A percentile compares a stretch with the other conserved stretches of the same genome.
These are phyloP conservation scores for Hibiscus trionum DNA, from an alignment of 345 rosid species.

Conservation along the genomic window DNA sequence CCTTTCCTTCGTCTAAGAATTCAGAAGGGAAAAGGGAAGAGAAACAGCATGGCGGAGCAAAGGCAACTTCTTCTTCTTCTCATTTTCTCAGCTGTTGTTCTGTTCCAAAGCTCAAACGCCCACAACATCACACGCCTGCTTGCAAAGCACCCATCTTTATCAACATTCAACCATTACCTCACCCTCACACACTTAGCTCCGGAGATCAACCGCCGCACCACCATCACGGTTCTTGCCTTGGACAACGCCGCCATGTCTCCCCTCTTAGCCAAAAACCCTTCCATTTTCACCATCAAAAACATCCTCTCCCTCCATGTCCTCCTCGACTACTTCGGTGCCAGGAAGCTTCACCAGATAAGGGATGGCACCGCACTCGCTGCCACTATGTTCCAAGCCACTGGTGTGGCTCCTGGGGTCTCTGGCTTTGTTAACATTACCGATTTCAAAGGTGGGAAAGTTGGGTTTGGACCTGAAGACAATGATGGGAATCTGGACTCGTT, in stretches of 20 bases:
- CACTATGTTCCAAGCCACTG: conserved; percentile 91
- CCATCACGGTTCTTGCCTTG: conserved; percentile 82
- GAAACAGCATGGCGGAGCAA: conserved; percentile 23
- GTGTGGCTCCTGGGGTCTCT: conserved; percentile 67
- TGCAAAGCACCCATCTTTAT: conserved; percentile 57
- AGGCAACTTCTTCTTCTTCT: background rate
- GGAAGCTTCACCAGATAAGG: conserved; percentile 91
- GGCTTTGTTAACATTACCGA: conserved; percentile 92
- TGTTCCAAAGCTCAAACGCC: conserved; percentile 23
- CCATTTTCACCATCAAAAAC: conserved; percentile 68
- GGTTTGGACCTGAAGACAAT: conserved; percentile 53
- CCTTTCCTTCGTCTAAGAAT: conserved; percentile 33
- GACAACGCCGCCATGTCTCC: conserved; percentile 72
- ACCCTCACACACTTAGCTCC: conserved; percentile 70
- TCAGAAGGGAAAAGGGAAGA: background rate
- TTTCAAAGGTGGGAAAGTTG: conserved; percentile 78
- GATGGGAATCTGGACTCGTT: conserved; percentile 44
- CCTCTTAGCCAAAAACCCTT: conserved; percentile 48
- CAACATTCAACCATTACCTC: conserved; percentile 85
- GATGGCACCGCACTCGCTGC: conserved; percentile 82
- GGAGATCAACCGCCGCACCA: conserved; percentile 73
- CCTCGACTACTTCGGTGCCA: conserved; percentile 84
- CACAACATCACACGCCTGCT: conserved; percentile 77
- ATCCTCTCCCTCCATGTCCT: conserved; percentile 85
- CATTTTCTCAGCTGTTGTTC: background rate